Evolutionary conservation across 2,329 filamentous ascomycete species (phyloP).

Genomic region (Macroventuria anomochaeta): DNA sequence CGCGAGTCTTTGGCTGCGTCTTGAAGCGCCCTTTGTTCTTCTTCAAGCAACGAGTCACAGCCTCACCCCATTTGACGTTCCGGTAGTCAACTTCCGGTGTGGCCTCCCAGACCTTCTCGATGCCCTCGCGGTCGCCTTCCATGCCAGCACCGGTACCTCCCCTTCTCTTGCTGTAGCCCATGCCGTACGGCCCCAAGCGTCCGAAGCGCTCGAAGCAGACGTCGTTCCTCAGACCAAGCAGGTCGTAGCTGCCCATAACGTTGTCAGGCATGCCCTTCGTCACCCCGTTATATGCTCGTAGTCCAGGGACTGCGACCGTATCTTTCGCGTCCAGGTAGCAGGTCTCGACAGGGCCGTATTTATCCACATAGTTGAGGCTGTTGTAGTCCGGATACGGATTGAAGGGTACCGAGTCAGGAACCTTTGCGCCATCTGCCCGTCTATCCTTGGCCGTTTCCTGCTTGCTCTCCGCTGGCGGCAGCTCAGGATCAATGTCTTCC

Average conservation of each 20-base stretch:
- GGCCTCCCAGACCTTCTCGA: constrained; percentile 78
- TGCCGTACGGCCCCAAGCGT: constrained; percentile 84
- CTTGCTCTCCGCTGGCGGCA: constrained; percentile 29
- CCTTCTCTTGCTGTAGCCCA: constrained; percentile 78
- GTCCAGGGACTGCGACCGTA: constrained; percentile 69
- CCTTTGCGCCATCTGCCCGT: constrained; percentile 34
- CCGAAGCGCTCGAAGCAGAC: constrained; percentile 95
- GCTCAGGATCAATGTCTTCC: constrained; percentile 54
- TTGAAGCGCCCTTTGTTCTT: constrained; percentile 75
- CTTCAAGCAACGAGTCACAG: constrained; percentile 74
- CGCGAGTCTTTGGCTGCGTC: constrained; percentile 40
- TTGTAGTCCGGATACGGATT: constrained; percentile 72
- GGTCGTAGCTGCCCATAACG: constrained; percentile 83
- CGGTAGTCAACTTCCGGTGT: constrained; percentile 77
- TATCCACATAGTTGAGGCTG: constrained; percentile 61
- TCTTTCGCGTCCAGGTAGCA: constrained; percentile 79
- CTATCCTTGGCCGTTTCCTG: constrained; percentile 40
- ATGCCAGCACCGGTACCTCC: constrained; percentile 87
- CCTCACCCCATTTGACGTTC: constrained; percentile 77
- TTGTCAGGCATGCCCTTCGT: constrained; percentile 85
- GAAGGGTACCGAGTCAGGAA: constrained; percentile 56
- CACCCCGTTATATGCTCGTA: constrained; percentile 78
- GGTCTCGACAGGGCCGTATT: constrained; percentile 68
- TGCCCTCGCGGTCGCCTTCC: constrained; percentile 80
- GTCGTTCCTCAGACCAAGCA: constrained; percentile 79